Conservation (phyloP, 306 rosid genomes). For the Fagus crenata region DNA sequence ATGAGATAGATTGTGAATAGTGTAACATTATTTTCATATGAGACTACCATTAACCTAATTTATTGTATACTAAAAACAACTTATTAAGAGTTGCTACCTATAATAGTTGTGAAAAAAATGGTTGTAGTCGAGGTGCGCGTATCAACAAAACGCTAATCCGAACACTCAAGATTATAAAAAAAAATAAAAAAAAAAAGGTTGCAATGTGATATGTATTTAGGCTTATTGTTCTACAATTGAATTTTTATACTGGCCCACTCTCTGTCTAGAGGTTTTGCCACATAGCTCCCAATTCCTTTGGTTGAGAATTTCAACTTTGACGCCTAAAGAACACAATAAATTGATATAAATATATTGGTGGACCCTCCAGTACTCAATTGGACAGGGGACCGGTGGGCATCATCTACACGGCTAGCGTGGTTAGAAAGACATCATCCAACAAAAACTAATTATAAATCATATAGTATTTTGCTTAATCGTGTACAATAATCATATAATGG, state of each 20-base stretch:
- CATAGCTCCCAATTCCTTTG: constrained; percentile 1
- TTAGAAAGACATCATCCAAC: constrained; percentile 43
- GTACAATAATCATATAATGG: constrained; percentile 45
- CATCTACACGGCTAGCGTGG: constrained; percentile 53
- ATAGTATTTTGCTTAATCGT: constrained; percentile 46
- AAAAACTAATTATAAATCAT: constrained; percentile 28
- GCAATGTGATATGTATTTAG: too few species aligned
- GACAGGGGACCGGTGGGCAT: constrained; percentile 44
- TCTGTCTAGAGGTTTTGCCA: not conserved
- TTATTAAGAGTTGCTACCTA: too few species aligned
- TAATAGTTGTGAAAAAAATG: too few species aligned
- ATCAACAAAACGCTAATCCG: too few species aligned
- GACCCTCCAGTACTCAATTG: constrained; percentile 31
- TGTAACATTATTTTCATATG: too few species aligned
- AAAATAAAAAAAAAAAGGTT: not conserved
- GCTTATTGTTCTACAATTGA: not conserved
- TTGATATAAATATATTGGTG: constrained; percentile 8
- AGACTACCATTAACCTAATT: too few species aligned
- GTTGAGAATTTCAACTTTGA: constrained; percentile 41
- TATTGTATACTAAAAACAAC: too few species aligned
- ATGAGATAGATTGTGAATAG: too few species aligned
- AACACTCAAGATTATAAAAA: not conserved
- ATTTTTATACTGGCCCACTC: not conserved
- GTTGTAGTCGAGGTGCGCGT: too few species aligned
- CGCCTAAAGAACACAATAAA: constrained; percentile 23